Evolutionary conservation across 148 eudicot genomes (phyloP).

Genomic region (Diospyros lotus): DNA sequence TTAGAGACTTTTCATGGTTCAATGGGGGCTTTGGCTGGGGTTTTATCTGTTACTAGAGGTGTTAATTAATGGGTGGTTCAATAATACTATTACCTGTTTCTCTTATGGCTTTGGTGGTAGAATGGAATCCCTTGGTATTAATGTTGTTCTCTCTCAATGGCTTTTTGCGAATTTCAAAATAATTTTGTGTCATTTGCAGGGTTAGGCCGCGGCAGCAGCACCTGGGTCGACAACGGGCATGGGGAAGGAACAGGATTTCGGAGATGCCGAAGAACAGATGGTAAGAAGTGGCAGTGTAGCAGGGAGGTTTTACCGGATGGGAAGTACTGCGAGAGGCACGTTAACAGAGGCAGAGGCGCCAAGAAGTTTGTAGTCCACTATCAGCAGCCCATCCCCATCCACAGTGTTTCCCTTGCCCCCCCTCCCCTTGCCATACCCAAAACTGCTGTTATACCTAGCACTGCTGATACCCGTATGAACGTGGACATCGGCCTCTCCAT

Average conservation of each 20-base stretch:
- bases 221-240: background rate
- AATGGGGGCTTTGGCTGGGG: background rate
- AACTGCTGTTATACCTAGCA: slow-evolving; percentile 6
- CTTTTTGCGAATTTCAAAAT: background rate
- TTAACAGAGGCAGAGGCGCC: slow-evolving; percentile 52
- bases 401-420: background rate
- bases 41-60: background rate
- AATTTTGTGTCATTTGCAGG: background rate
- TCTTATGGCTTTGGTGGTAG: background rate
- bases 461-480: background rate
- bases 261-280: slow-evolving; percentile 65
- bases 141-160: background rate
- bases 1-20: background rate
- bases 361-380: slow-evolving; percentile 18
- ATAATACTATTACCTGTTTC: background rate
- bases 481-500: slow-evolving; percentile 23
- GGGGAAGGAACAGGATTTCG: slow-evolving; percentile 9
- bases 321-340: slow-evolving; percentile 49
- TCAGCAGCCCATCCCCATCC: too few relatives aligned
- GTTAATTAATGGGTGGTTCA: too few relatives aligned
- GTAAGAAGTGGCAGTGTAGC: slow-evolving; percentile 54
- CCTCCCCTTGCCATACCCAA: slow-evolving; percentile 11
- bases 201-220: slow-evolving; percentile 1
- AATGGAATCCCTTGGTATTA: too few relatives aligned
- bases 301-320: slow-evolving; percentile 26